Base-by-base conservation (phyloP, 1,139 yeast genomes). In the Maudiozyma humilis region DNA sequence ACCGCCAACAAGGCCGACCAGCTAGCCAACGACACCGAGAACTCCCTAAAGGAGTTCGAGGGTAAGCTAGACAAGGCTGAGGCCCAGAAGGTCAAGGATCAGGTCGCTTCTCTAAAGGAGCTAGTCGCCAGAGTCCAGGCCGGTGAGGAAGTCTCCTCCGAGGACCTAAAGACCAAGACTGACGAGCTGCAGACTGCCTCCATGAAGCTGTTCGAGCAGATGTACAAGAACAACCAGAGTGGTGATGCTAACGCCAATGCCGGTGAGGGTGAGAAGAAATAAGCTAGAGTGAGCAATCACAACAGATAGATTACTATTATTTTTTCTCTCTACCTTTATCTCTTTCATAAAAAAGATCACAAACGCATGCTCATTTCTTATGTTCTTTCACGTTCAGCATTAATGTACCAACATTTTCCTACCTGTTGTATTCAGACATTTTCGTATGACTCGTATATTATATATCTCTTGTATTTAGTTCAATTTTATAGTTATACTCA, bases 1-100 rank as follows among this genome's bases (percentile, higher is more conserved):
- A 72, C 76, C 57, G 95, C 96, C 64, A 91, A 91, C 88, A 87
- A 87, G 70, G 96, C 96, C 55, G 97, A 91, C 71, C 89, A 86
- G 71, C 81, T 89, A 68, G 86, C 93, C 71, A 86, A 86, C 71
- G 97, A 89, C 71, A 89, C 96, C 60, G 97, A 91, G 75, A 76
- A 78, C 73, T 88, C 96, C 45, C 75, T 91, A 70, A 82, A 79
- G 69, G 96, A 91, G 75, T 87, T 85, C 75, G 89, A 85, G 74
- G 95, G 85, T 57, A 93, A 89, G 75, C 71, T 91, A 56, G 93
- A 87, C 66, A 76, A 83, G 70, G 88, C 86, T 58, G 95, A 86
- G 63, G 67, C 68, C 44, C 69, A 66, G 62, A 82, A 82, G 73
- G 84, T 91, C 57, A 81, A 78, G 71, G 82, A 76, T 65, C 78